phyloP scores from a whole-genome alignment of 352 stramenopile species.

The Phytophthora sp. region DNA sequence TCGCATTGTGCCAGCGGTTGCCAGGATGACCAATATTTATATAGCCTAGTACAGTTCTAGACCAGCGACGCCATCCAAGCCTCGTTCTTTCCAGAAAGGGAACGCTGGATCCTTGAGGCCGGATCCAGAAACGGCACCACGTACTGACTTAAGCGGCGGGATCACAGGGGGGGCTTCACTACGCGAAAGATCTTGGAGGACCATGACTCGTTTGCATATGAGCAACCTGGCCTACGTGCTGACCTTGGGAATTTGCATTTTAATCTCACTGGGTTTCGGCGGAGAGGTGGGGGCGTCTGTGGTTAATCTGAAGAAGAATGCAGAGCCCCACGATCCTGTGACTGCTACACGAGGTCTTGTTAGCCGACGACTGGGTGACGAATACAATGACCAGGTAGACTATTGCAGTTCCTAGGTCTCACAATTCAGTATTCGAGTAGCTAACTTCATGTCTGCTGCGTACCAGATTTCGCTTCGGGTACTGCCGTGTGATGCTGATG shows the following conservation, averaged over 20 bases:
- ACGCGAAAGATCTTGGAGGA: slow-evolving; percentile 17
- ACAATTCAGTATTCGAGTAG: too few species aligned
- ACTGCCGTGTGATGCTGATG: slow-evolving; percentile 44
- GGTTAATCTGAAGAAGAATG: slow-evolving; percentile 24
- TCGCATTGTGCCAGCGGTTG: too few species aligned
- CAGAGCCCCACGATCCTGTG: slow-evolving; percentile 59
- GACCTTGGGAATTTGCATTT: slow-evolving; percentile 9
- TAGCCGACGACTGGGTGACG: slow-evolving; percentile 48
- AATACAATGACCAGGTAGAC: slow-evolving; percentile 49
- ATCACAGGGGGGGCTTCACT: neutral
- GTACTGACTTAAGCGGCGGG: slow-evolving; percentile 20
- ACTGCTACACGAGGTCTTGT: slow-evolving; percentile 58
- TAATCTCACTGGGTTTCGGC: slow-evolving; percentile 12
- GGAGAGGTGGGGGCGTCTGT: slow-evolving; percentile 18
- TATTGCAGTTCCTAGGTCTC: too few species aligned
- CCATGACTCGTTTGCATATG: slow-evolving; percentile 8
- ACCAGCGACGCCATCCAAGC: neutral
- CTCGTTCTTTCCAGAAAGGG: slow-evolving; percentile 12
- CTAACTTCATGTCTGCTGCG: neutral
- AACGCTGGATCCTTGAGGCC: neutral
- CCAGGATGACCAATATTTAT: too few species aligned
- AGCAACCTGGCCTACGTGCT: neutral
- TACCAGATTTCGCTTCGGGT: slow-evolving; percentile 67
- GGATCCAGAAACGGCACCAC: slow-evolving; percentile 26
- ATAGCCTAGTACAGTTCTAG: too few species aligned